Base-by-base conservation (phyloP, 306 rosid genomes). In the Gleditsia sinensis region DNA sequence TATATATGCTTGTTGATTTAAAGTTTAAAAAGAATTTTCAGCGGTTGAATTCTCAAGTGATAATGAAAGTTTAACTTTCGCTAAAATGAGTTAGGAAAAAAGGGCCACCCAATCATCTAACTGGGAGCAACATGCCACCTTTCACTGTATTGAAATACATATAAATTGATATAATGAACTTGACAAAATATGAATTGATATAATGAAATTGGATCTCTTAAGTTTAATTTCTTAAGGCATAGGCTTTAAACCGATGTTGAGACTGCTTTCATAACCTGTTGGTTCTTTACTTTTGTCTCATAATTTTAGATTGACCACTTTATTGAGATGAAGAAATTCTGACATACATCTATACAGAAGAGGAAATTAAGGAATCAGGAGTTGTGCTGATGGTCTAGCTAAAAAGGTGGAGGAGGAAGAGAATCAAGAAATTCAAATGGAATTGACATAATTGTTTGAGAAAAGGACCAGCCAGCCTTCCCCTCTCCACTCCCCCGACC, bases 41-140 rank as follows among this genome's bases (percentile, higher is more conserved):
- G 77, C 32, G 60, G 45, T 27, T 36, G 55, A 73, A 73, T 63
- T 69, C 34, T 40, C 13, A 51, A 36, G 58, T 43, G 34, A 37
- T 48, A 20, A 34, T 49, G 11, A 7, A 48, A 49, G 32, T 19
- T 7, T 72, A 23, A 34, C 37, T 70, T 53, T 9, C 17, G 16
- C 63, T 8, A 37, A 34, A 20, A 34, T 25, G 19, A 14, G 34
- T n/a, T n/a, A 23, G 3, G 20, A 72, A 28, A 23, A 17, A 71
- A 40, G 19, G 34, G 5, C 24, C 53, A 33, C 30, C 21, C 42
- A 67, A 57, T 17, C 17, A 27, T 56, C 23, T 36, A 75, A 54
- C 36, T 19, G 25, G 51, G 28, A 42, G 16, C 72, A 66, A 59
- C 21, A 28, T 9, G n/a, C n/a, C n/a, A 64, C 33, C 56, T 54